Percentiles rank a stretch among this genome's conserved stretches.
These are phyloP conservation scores for Metschnikowia kunwiensis DNA, from an alignment of 805 yeast genomes.

Conservation along the genomic window DNA sequence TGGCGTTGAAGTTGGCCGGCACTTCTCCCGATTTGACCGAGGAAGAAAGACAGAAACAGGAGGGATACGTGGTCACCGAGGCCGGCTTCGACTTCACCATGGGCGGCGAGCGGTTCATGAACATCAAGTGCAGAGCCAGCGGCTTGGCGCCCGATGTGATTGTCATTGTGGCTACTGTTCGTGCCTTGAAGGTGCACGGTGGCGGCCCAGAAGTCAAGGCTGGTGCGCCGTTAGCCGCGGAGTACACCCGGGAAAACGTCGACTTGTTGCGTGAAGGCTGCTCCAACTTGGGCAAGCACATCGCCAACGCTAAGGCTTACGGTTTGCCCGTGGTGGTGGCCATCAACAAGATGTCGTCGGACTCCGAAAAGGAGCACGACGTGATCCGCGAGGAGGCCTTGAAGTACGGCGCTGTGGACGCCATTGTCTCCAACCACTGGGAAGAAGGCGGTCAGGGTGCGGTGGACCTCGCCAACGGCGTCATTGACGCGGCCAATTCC, in stretches of 20 bases:
- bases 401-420: conserved; percentile 76
- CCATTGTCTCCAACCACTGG: conserved; percentile 83
- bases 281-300: conserved; percentile 74
- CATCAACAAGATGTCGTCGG: conserved; percentile 74
- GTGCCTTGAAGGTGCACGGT: conserved; percentile 84
- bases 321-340: conserved; percentile 83
- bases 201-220: conserved; percentile 89
- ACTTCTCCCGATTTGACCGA: conserved; percentile 45
- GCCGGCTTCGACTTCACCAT: conserved; percentile 89
- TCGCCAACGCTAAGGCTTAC: conserved; percentile 64
- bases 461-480: conserved; percentile 66
- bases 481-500: conserved; percentile 57
- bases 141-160: conserved; percentile 76
- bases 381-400: conserved; percentile 64
- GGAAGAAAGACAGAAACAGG: conserved; percentile 45
- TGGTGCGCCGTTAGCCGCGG: conserved; percentile 74
- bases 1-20: conserved; percentile 80
- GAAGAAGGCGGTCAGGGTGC: conserved; percentile 85
- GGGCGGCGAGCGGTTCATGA: conserved; percentile 88
- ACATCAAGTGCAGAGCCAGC: conserved; percentile 79
- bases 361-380: conserved; percentile 64
- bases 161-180: conserved; percentile 77
- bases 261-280: conserved; percentile 69
- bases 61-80: conserved; percentile 80
- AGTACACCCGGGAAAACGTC: conserved; percentile 66